phyloP scores from a whole-genome alignment of 2,329 filamentous ascomycete genomes.

The Beauveria scarabaeidicola region DNA sequence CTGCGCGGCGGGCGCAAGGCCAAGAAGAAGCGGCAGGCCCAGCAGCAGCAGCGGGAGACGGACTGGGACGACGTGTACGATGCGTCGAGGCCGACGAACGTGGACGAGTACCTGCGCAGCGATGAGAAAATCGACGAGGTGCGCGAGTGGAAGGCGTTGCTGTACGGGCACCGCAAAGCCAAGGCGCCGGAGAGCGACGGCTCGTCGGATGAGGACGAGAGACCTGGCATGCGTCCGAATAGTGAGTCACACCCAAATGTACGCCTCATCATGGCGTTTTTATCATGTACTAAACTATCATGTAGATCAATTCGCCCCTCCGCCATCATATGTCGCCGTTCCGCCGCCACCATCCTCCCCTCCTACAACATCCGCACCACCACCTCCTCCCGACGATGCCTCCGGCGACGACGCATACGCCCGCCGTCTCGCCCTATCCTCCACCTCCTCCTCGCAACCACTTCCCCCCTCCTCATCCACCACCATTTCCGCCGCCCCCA shows the following conservation, averaged over 20 bases:
- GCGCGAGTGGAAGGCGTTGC: constrained; percentile 73
- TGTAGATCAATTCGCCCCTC: constrained; percentile 52
- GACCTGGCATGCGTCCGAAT: constrained; percentile 19
- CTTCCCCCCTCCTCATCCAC: constrained; percentile 25
- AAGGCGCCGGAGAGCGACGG: constrained; percentile 32
- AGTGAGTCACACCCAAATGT: constrained; percentile 22
- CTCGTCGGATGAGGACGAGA: constrained; percentile 29
- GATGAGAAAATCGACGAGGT: constrained; percentile 76
- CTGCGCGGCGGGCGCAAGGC: constrained; percentile 72
- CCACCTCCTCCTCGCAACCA: constrained; percentile 36
- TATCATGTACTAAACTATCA: constrained; percentile 15
- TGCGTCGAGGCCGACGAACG: constrained; percentile 70
- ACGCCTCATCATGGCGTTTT: background rate
- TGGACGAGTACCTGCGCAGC: constrained; percentile 75
- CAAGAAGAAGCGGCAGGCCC: constrained; percentile 56
- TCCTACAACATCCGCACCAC: constrained; percentile 35
- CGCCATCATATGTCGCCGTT: constrained; percentile 46
- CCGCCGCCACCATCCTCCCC: constrained; percentile 45
- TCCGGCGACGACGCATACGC: constrained; percentile 64
- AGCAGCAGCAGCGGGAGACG: constrained; percentile 46
- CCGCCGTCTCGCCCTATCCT: constrained; percentile 49
- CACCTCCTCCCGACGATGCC: constrained; percentile 45
- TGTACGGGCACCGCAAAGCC: constrained; percentile 62
- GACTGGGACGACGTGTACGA: constrained; percentile 94
- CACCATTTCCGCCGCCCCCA: constrained; percentile 66